phyloP scores from a whole-genome alignment of 176 grass and related monocot species.

The Triticum monococcum region DNA sequence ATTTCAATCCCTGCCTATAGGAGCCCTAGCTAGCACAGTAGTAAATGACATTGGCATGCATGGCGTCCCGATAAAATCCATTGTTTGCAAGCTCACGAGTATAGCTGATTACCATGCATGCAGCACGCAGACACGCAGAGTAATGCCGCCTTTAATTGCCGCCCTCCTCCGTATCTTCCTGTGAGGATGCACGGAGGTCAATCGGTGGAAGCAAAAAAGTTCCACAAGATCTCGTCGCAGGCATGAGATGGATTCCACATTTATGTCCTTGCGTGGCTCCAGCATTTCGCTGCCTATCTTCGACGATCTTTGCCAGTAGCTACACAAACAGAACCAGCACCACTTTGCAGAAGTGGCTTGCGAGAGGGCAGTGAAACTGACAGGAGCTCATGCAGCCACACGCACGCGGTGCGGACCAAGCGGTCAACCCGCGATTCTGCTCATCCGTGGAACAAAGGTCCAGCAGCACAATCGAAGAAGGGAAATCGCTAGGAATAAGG shows the following conservation, averaged over 20 bases:
- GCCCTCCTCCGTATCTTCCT: neutral
- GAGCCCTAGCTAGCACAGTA: neutral
- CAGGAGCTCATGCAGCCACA: neutral
- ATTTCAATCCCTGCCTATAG: conserved; percentile 49
- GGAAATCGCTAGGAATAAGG: too few species aligned
- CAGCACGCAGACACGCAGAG: neutral
- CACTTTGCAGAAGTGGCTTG: neutral
- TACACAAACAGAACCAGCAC: neutral
- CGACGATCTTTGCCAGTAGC: neutral
- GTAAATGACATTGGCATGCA: neutral
- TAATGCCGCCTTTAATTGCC: neutral
- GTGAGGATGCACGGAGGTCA: neutral
- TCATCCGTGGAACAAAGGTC: conserved; percentile 21
- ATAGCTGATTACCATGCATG: conserved; percentile 36
- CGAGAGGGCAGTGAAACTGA: neutral
- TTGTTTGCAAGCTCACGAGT: conserved; percentile 5
- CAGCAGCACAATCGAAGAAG: neutral
- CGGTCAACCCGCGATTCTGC: neutral
- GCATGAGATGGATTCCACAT: conserved; percentile 30
- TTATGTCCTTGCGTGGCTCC: conserved; percentile 15
- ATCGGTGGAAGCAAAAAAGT: neutral
- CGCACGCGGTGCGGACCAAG: neutral
- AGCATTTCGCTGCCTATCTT: neutral
- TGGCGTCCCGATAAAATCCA: neutral
- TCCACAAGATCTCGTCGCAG: conserved; percentile 17